Percentiles rank a stretch among this genome's conserved stretches.
Conservation (phyloP, 2,329 filamentous ascomycete species). For the Periconia digitata region DNA sequence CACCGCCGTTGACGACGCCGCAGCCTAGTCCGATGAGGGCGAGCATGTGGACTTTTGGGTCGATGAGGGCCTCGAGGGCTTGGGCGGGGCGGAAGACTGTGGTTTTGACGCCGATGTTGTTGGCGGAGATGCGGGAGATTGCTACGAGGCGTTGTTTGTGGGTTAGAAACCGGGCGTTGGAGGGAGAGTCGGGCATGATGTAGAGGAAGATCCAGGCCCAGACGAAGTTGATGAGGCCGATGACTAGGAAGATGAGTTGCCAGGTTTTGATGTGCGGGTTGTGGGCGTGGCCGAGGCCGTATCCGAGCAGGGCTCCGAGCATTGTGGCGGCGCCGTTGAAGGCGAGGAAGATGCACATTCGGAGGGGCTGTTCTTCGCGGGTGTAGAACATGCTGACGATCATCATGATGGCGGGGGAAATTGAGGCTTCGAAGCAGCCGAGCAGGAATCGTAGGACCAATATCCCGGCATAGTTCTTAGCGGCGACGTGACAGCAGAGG, state of each 20-base stretch:
- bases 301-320: constrained; percentile 40
- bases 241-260: constrained; percentile 43
- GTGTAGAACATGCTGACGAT: constrained; percentile 44
- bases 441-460: constrained; percentile 37
- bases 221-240: constrained; percentile 40
- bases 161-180: constrained; percentile 38
- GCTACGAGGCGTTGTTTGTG: constrained; percentile 45
- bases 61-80: constrained; percentile 44
- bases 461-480: constrained; percentile 41
- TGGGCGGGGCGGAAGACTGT: constrained; percentile 40
- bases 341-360: constrained; percentile 49
- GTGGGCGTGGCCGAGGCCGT: constrained; percentile 37
- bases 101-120: constrained; percentile 48
- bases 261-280: constrained; percentile 29
- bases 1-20: constrained; percentile 54
- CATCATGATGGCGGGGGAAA: constrained; percentile 41
- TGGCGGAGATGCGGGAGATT: constrained; percentile 43
- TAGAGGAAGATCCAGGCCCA: constrained; percentile 40
- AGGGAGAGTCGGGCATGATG: constrained; percentile 42
- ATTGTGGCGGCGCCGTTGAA: constrained; percentile 45
- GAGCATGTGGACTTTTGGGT: constrained; percentile 45
- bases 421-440: constrained; percentile 42
- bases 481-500: constrained; percentile 45
- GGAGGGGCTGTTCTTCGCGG: constrained; percentile 41
- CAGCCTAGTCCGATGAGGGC: constrained; percentile 46